Percentiles rank a stretch among this genome's conserved stretches.
phyloP scores from a whole-genome alignment of 2,329 filamentous ascomycete genomes.

The Dendrostoma leiphaemia region DNA sequence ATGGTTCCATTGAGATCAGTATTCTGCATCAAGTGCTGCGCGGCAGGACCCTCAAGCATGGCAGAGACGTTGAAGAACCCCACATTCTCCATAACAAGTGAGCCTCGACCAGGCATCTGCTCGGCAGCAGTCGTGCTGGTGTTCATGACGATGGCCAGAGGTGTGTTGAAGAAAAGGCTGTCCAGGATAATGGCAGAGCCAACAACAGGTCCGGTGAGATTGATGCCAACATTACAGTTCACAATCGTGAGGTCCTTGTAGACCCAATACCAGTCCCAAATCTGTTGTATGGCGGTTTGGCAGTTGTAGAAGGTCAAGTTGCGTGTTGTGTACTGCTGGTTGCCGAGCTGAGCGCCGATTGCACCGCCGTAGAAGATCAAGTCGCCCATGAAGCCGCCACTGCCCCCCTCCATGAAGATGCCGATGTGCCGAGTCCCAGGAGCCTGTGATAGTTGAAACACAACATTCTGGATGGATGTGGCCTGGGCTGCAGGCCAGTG shows the following conservation, averaged over 20 bases:
- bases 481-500: constrained; percentile 71
- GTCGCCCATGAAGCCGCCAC: constrained; percentile 67
- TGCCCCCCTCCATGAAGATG: constrained; percentile 63
- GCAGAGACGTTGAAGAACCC: constrained; percentile 33
- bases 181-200: constrained; percentile 76
- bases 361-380: constrained; percentile 69
- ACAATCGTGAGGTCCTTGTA: constrained; percentile 65
- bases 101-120: constrained; percentile 36
- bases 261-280: constrained; percentile 76
- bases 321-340: constrained; percentile 69
- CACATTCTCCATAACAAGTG: constrained; percentile 47
- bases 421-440: constrained; percentile 51
- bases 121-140: constrained; percentile 29
- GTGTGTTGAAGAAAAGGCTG: constrained; percentile 65
- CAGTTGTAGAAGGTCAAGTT: constrained; percentile 65
- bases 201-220: constrained; percentile 63
- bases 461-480: constrained; percentile 57
- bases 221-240: constrained; percentile 62
- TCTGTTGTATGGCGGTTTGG: constrained; percentile 65
- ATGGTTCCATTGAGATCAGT: not conserved
- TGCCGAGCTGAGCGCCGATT: constrained; percentile 56
- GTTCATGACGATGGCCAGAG: constrained; percentile 66
- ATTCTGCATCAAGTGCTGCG: constrained; percentile 20
- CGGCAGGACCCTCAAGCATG: constrained; percentile 39
- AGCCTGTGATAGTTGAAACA: constrained; percentile 48